Evolutionary conservation across 163 green algal species (phyloP), one percentile per base, ranked within the genome.

Genomic region (Scenedesmus sp.): DNA sequence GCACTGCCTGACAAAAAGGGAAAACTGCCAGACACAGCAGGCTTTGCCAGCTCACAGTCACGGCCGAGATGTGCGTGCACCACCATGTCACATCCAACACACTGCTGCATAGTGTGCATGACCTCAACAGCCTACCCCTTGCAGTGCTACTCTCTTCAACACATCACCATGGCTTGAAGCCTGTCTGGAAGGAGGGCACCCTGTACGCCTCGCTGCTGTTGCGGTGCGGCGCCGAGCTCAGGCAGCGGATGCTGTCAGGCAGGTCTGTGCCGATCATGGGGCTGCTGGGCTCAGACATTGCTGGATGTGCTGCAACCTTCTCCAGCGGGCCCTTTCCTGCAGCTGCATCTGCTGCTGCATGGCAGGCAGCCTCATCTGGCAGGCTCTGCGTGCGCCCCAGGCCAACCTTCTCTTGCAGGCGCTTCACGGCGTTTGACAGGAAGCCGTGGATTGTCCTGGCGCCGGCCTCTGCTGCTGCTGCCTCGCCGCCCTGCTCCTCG

Each of bases 141-240:
- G 34, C 34, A 46, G 34, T 46, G 34, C 34, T 46, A 46, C 76
- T 54, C 76, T 13, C 9, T 55, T 18, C 8, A 15, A 8, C 56
- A 66, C 84, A 16, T 88, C 62, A 92, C 88, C 88, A 92, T 20
- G 88, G 88, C 81, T 88, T 92, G 52, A 92, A 74, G 23, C 88
- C 88, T 6, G 81, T 84, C 81, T 88, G 79, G 70, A 92, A 89
- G 34, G 88, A 92, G 6, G 81, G 88, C 62, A 87, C 70, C 54
- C 88, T 57, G 79, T 64, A 88, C 5, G 46, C 82, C 34, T 67
- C 57, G 83, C 88, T 92, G 52, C n/a, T 74, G 34, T 20, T 60
- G 10, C 64, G 60, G n/a, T 59, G 8, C 8, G 56, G 34, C 8
- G 46, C 59, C 13, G 2, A 79, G 88, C 88, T 84, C 20, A 92